phyloP scores from a whole-genome alignment of 345 rosid species.

The Trapa incisa region DNA sequence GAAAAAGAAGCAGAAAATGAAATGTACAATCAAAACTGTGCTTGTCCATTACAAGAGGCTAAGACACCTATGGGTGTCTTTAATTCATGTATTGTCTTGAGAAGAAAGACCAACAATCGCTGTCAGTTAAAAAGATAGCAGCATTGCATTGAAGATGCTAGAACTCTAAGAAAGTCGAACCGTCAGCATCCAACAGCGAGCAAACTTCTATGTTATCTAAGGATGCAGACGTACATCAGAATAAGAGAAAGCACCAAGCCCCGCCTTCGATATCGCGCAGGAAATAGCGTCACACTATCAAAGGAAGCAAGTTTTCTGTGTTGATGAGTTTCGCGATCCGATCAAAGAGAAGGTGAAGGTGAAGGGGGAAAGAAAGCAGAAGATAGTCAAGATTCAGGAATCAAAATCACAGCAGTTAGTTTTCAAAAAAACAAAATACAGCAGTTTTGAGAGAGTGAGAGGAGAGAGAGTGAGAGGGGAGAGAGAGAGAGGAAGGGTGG shows the following conservation, averaged over 20 bases:
- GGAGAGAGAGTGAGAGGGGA: too few species aligned
- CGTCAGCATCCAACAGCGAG: not conserved
- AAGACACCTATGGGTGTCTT: not conserved
- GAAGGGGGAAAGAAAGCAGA: not conserved
- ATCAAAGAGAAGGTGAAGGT: not conserved
- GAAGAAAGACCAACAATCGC: not conserved
- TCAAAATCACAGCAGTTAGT: not conserved
- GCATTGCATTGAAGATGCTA: slow-evolving; percentile 16
- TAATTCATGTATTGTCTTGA: too few species aligned
- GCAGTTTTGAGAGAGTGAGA: not conserved
- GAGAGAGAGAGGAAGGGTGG: too few species aligned
- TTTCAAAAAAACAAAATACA: too few species aligned
- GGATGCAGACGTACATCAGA: too few species aligned
- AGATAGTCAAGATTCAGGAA: not conserved
- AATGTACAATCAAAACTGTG: not conserved
- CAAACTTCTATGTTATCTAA: not conserved
- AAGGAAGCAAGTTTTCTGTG: not conserved
- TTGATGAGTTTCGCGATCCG: slow-evolving; percentile 2
- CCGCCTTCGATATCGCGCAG: too few species aligned
- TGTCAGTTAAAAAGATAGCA: slow-evolving; percentile 4
- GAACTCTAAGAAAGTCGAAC: not conserved
- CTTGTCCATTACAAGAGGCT: not conserved
- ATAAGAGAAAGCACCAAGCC: too few species aligned
- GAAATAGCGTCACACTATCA: too few species aligned
- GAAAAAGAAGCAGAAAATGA: slow-evolving; percentile 4